phyloP scores from a whole-genome alignment of 352 stramenopile genomes.

The Phytophthora chlamydospora region DNA sequence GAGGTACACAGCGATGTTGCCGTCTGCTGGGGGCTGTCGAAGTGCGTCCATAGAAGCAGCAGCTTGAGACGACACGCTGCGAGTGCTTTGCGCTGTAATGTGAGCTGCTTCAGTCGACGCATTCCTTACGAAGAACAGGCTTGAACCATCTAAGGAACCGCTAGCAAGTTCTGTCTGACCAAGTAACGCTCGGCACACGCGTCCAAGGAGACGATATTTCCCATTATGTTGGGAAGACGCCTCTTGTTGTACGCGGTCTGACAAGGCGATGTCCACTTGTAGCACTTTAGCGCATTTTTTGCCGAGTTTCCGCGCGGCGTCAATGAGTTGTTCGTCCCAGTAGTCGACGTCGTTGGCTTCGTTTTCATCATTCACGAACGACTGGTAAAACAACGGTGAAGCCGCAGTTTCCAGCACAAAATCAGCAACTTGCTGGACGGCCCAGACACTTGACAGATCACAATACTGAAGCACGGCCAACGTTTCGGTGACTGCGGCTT shows the following conservation, averaged over 20 bases:
- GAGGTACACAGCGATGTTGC: constrained; percentile 27
- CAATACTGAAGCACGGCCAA: constrained; percentile 40
- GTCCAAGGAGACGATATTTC: constrained; percentile 12
- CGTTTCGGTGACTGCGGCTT: constrained; percentile 12
- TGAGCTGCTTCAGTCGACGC: neutral
- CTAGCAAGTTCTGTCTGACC: constrained; percentile 3
- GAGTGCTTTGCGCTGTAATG: neutral
- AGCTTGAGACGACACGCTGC: constrained; percentile 1
- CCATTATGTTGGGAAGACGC: constrained; percentile 8
- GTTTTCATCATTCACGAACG: constrained; percentile 1
- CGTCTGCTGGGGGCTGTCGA: constrained; percentile 14
- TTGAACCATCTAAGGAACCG: constrained; percentile 3
- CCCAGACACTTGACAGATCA: constrained; percentile 38
- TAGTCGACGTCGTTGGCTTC: constrained; percentile 1
- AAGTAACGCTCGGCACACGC: constrained; percentile 22
- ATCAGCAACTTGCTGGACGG: constrained; percentile 41
- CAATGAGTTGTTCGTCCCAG: constrained; percentile 26
- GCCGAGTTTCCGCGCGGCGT: constrained; percentile 23
- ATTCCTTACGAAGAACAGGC: constrained; percentile 29
- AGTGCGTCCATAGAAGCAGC: constrained; percentile 20
- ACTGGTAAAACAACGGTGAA: constrained; percentile 12
- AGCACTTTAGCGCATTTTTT: constrained; percentile 43
- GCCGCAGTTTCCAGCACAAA: constrained; percentile 30
- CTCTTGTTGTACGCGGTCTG: constrained; percentile 32
- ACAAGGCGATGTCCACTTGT: constrained; percentile 33